Evolutionary conservation across 108 stramenopile species (phyloP), one percentile per base, ranked within the genome.

Genomic region (Asterionellopsis glacialis): DNA sequence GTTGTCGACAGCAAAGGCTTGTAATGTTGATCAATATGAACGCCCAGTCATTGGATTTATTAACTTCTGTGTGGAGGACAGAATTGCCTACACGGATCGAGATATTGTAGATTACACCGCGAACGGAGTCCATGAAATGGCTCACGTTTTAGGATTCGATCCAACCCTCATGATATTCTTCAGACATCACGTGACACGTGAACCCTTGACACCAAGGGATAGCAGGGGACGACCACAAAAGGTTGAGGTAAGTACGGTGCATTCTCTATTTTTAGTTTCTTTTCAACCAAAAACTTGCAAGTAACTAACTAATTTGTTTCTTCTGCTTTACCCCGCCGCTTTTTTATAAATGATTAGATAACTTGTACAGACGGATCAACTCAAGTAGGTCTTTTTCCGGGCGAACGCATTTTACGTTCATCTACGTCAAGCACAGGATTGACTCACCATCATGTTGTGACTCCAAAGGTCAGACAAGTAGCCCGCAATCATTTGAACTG

Each of bases 401-500:
- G 21, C 12, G 75, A 85, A 22, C 68, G 75, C 64, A 93, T 88
- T 18, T 79, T 93, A 78, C 70, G 77, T 58, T 84, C 87, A 63
- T 66, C 55, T 48, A 58, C 69, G 42, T 69, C 76, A 19, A 63
- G 58, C 15, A 87, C 81, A 59, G 91, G 91, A 40, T 73, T 79
- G 51, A 67, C 82, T 51, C 83, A 83, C 67, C 84, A 84, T 12
- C 56, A 65, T 18, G 80, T 93, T 63, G 91, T 93, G 0, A 93
- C 91, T 18, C 80, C 81, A 11, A 83, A 82, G 55, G 91, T 87
- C 23, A 57, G 74, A 10, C 72, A 85, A 4, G 73, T 89, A 45
- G 91, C 86, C 1, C 57, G 87, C 28, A 93, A 93, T 68, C 91
- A 93, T 45, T 93, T 89, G 57, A 64, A 93, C 64, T 93, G 91